Evolutionary conservation across 805 yeast species (phyloP), one percentile per base, ranked within the genome.

Genomic region (Wickerhamomyces chaumierensis): DNA sequence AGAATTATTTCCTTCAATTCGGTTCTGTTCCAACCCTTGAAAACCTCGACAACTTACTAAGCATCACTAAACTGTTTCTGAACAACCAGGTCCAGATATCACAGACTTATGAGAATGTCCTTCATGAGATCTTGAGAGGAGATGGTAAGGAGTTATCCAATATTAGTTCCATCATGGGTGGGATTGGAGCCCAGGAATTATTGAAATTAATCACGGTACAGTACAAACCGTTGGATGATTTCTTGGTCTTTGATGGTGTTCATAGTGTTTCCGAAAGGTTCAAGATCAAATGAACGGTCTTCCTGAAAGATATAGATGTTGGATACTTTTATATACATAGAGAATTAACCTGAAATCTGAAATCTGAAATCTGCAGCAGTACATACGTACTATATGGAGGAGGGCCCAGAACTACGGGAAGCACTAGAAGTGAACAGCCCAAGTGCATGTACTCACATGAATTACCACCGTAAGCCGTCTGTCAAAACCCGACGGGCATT

Each of bases 161-260:
- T 48, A 66, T 75, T 14, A 61, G 80, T 17, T 68, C 95, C 4
- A 57, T 85, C 3, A 62, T 84, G 46, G 97, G 96, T 2, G 97
- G 96, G 0, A 63, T 88, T 12, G 87, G 75, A 0, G 79, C 86
- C 3, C 96, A 90, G 53, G 98, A 90, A 54, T 76, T 73, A 4
- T 65, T 85, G 37, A 90, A 92, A 59, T 52, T 75, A 3, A 48
- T 83, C 18, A 85, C 95, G 2, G 70, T 72, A 29, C 97, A 90
- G 57, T 87, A 85, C 48, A 66, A 80, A 5, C 94, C 96, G 1
- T 49, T 86, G 33, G 78, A 79, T 45, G 82, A 85, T 48, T 60
- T 78, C 8, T 62, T 80, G 39, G 67, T 81, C 0, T 87, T 74
- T 55, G 92, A 88, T 54, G 96, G 94, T 1, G 62, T 80, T 3